These are phyloP conservation scores for Aphanomyces stellatus DNA, from an alignment of 352 stramenopile genomes.

Conservation along the genomic window DNA sequence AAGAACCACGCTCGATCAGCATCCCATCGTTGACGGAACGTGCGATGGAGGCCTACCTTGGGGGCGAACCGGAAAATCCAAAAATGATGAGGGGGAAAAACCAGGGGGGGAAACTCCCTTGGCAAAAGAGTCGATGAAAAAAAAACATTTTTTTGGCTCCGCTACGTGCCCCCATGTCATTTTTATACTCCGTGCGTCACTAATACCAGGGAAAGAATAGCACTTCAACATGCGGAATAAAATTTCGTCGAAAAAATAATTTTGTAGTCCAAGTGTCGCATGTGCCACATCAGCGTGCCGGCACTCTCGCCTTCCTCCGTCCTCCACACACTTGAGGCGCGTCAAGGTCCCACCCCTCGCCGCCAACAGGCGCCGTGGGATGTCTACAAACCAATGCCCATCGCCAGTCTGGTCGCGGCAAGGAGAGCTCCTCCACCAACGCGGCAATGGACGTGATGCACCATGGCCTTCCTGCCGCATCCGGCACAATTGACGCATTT, in stretches of 20 bases:
- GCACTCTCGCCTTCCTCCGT: not conserved
- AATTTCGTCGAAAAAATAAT: not conserved
- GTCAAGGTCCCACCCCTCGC: not conserved
- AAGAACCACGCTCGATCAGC: not conserved
- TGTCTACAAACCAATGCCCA: not conserved
- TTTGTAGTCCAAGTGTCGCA: not conserved
- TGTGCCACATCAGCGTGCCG: not conserved
- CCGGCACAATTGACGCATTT: too few species aligned
- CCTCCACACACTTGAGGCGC: not conserved
- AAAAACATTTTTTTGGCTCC: not conserved
- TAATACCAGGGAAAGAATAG: not conserved
- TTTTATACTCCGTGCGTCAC: not conserved
- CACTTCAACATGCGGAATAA: too few species aligned
- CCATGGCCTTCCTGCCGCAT: not conserved
- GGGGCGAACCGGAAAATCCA: constrained; percentile 9
- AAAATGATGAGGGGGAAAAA: not conserved
- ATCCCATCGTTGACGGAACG: not conserved
- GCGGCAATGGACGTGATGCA: not conserved
- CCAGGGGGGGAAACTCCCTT: not conserved
- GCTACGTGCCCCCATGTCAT: too few species aligned
- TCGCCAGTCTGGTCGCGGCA: too few species aligned
- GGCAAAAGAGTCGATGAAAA: not conserved
- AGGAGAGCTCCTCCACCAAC: too few species aligned
- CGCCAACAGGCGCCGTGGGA: not conserved
- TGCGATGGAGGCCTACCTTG: too few species aligned